phyloP scores from a whole-genome alignment of 768 basidiomycete genomes.

The Auriculariales sp. region DNA sequence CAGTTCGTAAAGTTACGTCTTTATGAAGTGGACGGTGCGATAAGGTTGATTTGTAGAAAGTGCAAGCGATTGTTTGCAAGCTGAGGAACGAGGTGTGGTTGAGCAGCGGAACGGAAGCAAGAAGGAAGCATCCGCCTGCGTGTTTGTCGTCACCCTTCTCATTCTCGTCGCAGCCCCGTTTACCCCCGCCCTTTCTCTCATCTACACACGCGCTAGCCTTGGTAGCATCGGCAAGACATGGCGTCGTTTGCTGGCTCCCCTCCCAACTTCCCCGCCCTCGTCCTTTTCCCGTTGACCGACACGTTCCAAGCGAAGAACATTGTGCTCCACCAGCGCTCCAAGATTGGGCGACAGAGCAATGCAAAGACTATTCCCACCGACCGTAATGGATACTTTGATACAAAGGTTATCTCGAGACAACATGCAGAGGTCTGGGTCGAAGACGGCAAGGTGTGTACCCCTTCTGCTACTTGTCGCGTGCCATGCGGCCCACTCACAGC shows the following conservation, averaged over 20 bases:
- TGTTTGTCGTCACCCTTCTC: neutral
- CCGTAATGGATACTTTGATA: conserved; percentile 93
- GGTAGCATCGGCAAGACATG: too few relatives aligned
- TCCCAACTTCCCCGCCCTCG: conserved; percentile 20
- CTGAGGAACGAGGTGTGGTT: too few relatives aligned
- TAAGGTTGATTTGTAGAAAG: too few relatives aligned
- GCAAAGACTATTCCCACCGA: conserved; percentile 84
- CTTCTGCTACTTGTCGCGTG: neutral
- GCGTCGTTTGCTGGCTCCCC: neutral
- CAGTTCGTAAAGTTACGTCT: too few relatives aligned
- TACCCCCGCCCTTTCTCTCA: neutral
- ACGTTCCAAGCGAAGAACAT: conserved; percentile 93
- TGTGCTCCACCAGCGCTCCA: conserved; percentile 57
- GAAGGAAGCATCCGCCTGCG: neutral
- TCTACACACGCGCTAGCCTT: too few relatives aligned
- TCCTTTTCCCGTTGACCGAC: conserved; percentile 84
- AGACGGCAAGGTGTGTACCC: conserved; percentile 52
- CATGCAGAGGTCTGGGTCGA: conserved; percentile 99
- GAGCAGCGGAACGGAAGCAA: neutral
- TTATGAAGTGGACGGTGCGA: too few relatives aligned
- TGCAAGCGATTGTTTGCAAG: too few relatives aligned
- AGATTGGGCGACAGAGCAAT: conserved; percentile 94
- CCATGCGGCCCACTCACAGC: neutral
- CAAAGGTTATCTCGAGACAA: conserved; percentile 83
- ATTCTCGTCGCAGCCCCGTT: neutral